These are phyloP conservation scores for Diplodia scrobiculata DNA, from an alignment of 2,329 filamentous ascomycete species.

Conservation along the genomic window DNA sequence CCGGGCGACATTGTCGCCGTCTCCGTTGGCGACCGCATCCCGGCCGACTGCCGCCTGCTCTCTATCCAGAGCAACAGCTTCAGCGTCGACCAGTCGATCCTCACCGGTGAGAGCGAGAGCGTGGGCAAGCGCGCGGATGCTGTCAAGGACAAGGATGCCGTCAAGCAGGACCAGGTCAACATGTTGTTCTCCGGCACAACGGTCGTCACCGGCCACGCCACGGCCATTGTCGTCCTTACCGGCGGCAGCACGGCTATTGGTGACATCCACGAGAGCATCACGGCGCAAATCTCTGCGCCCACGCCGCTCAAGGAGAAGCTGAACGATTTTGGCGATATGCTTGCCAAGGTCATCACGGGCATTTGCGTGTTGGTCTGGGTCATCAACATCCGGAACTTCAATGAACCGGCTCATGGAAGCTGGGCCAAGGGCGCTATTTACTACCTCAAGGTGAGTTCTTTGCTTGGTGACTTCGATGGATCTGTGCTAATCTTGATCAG, in stretches of 20 bases:
- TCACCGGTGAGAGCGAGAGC: constrained; percentile 97
- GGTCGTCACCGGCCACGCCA: constrained; percentile 90
- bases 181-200: constrained; percentile 99
- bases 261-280: constrained; percentile 98
- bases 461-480: not conserved
- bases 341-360: constrained; percentile 97
- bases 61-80: constrained; percentile 97
- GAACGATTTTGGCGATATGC: constrained; percentile 92
- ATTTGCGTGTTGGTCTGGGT: constrained; percentile 97
- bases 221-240: constrained; percentile 85
- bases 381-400: constrained; percentile 98
- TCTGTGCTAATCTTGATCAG: constrained; percentile 35
- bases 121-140: constrained; percentile 77
- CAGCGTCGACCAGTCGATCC: constrained; percentile 90
- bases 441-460: constrained; percentile 71
- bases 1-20: constrained; percentile 90
- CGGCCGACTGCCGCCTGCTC: constrained; percentile 88
- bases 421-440: constrained; percentile 98
- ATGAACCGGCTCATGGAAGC: constrained; percentile 85
- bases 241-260: constrained; percentile 91
- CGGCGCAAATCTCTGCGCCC: constrained; percentile 94
- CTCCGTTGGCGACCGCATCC: constrained; percentile 86
- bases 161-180: constrained; percentile 96
- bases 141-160: constrained; percentile 77
- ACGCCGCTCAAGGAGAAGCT: constrained; percentile 98